Conservation (phyloP, 768 basidiomycete genomes). For the Tubosaeta brunneosetosa region DNA sequence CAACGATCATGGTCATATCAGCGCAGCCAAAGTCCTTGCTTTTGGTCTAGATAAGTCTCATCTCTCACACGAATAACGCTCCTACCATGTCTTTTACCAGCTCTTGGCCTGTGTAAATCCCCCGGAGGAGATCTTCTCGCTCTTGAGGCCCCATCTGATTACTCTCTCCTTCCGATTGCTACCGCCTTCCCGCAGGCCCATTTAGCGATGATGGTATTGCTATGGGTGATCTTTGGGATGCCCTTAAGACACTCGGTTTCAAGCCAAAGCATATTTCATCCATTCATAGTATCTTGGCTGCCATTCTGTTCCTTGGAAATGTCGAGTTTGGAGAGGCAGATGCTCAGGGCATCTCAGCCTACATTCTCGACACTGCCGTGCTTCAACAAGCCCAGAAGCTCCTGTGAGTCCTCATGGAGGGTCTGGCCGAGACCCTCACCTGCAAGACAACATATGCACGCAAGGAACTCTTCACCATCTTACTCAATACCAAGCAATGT, state of each 20-base stretch:
- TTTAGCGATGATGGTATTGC: slow-evolving; percentile 57
- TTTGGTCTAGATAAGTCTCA: slow-evolving; percentile 62
- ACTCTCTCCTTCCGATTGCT: slow-evolving; percentile 55
- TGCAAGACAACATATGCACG: slow-evolving; percentile 57
- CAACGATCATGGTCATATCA: slow-evolving; percentile 49
- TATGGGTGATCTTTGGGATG: slow-evolving; percentile 54
- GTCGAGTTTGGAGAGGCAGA: slow-evolving; percentile 54
- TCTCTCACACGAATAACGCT: slow-evolving; percentile 56
- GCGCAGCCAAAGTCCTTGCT: slow-evolving; percentile 52
- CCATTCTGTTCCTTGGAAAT: slow-evolving; percentile 56
- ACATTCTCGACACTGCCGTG: slow-evolving; percentile 41
- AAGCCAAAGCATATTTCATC: slow-evolving; percentile 54
- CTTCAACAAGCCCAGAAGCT: slow-evolving; percentile 47
- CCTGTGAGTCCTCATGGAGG: slow-evolving; percentile 51
- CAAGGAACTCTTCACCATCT: slow-evolving; percentile 53
- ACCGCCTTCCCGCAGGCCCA: slow-evolving; percentile 58
- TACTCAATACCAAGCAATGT: slow-evolving; percentile 50
- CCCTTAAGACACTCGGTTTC: slow-evolving; percentile 55
- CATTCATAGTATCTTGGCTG: slow-evolving; percentile 49
- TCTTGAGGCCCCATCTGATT: slow-evolving; percentile 56
- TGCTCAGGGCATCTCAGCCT: slow-evolving; percentile 50
- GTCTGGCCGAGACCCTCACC: slow-evolving; percentile 50
- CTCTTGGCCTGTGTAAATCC: slow-evolving; percentile 56
- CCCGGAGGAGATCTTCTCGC: slow-evolving; percentile 47
- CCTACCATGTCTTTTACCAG: slow-evolving; percentile 65